Base-by-base conservation (phyloP, 2,329 filamentous ascomycete species). In the Plectosphaerella plurivora region DNA sequence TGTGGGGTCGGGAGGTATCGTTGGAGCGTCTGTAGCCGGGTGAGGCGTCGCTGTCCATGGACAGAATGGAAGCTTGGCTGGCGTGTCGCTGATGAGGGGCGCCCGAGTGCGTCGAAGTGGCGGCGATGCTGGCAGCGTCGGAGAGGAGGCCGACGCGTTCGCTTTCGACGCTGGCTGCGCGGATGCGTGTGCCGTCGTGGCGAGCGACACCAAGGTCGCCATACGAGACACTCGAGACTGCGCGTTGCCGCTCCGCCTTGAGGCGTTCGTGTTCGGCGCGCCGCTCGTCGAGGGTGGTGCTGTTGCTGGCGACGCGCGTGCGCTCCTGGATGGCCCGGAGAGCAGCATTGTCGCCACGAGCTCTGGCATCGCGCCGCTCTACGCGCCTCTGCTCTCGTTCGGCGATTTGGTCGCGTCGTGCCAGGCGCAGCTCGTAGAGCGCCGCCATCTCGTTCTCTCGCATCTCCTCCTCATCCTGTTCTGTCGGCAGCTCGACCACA, bases 391-490 rank as follows among this genome's bases (percentile, higher is more conserved):
- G 85, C 59, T 95, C 89, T 5, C 91, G 84, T 56, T 94, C 91
- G 5, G 83, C 82, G 39, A 87, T 78, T 66, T 95, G 88, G 52
- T 82, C 78, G 49, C 92, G 83, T 51, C 94, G 82, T 16, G 89
- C 84, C 12, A 89, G 66, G 12, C 94, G 86, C 54, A 97, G 93
- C 67, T 96, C 91, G 67, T 96, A 97, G 41, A 97, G 71, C 0
- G 89, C 83, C 56, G 94, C 89, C 94, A 97, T 97, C 68, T 97
- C 90, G 25, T 90, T 83, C 57, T 97, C 91, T 12, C 94, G 81
- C 50, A 91, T 74, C 2, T 73, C 71, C 66, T 96, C 91, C 58
- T 95, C 84, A 51, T 91, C 88, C 49, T 96, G 89, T 9, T 76
- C 79, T 0, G 87, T 90, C 0, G 92, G 92, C 59, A 89, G 83